Evolutionary conservation across 2,329 filamentous ascomycete species (phyloP).

Genomic region (Pseudogymnoascus sp.): DNA sequence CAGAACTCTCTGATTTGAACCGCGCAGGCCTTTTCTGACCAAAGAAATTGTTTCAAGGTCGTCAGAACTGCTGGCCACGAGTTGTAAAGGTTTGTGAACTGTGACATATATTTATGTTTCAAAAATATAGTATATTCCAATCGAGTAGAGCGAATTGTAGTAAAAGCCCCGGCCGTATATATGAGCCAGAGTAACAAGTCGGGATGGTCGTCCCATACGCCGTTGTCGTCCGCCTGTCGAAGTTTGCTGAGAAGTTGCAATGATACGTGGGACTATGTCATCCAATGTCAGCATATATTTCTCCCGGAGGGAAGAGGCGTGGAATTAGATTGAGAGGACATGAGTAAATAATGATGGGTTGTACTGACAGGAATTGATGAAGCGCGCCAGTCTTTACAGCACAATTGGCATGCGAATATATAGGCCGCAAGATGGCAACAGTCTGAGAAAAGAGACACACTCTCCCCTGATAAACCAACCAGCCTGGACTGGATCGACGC

Average conservation of each 20-base stretch:
- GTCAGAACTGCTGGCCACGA: conserved; percentile 30
- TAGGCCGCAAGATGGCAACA: conserved; percentile 36
- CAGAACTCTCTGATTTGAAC: conserved; percentile 28
- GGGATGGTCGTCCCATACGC: conserved; percentile 28
- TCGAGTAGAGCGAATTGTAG: conserved; percentile 29
- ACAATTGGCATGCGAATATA: conserved; percentile 34
- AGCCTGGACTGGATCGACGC: conserved; percentile 38
- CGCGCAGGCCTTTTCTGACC: conserved; percentile 34
- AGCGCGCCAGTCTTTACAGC: conserved; percentile 35
- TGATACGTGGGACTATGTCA: conserved; percentile 26
- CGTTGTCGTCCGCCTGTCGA: conserved; percentile 25
- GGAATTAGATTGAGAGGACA: too few species aligned
- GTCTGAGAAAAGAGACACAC: conserved; percentile 21
- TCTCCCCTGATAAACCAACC: conserved; percentile 17
- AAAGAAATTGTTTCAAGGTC: conserved; percentile 32
- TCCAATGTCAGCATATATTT: too few species aligned
- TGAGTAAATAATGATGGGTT: background rate
- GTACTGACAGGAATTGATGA: conserved; percentile 34
- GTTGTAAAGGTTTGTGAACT: conserved; percentile 18
- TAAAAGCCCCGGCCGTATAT: conserved; percentile 33
- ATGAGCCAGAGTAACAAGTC: conserved; percentile 33
- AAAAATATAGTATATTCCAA: conserved; percentile 19
- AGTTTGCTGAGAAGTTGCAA: conserved; percentile 29
- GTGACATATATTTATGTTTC: conserved; percentile 14
- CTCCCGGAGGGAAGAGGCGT: too few species aligned